Evolutionary conservation across 2,329 filamentous ascomycete genomes (phyloP).

Genomic region (Ploettnerulaceae sp.): DNA sequence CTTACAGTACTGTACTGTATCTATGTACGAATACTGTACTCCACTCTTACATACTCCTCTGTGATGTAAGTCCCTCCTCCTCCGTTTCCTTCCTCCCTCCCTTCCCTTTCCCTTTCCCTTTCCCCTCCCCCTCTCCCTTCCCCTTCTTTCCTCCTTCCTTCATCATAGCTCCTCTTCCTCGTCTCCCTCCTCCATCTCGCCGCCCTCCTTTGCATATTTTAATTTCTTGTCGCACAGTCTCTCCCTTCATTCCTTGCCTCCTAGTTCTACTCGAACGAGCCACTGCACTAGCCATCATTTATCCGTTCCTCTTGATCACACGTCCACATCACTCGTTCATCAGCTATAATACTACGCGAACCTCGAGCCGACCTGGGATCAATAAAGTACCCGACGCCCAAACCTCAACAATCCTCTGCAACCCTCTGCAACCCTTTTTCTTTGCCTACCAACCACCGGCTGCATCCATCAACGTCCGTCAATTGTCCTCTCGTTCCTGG

Average conservation of each 20-base stretch:
- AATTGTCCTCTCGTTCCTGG: background rate
- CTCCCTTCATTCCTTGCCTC: slow-evolving; percentile 24
- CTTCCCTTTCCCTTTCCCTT: background rate
- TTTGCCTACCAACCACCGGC: background rate
- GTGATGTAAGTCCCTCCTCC: background rate
- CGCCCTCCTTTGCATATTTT: slow-evolving; percentile 3
- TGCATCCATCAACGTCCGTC: slow-evolving; percentile 4
- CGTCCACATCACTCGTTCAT: slow-evolving; percentile 10
- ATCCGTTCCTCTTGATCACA: slow-evolving; percentile 6
- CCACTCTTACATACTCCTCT: background rate
- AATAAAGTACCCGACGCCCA: slow-evolving; percentile 5
- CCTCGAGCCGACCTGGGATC: slow-evolving; percentile 2
- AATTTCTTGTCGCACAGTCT: slow-evolving; percentile 15
- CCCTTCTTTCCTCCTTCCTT: slow-evolving; percentile 7
- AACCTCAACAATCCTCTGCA: slow-evolving; percentile 19
- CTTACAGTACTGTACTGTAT: too few relatives aligned
- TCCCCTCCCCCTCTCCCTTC: background rate
- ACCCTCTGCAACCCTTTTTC: too few relatives aligned
- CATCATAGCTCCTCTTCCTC: slow-evolving; percentile 11
- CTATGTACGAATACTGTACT: background rate
- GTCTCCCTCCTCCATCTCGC: slow-evolving; percentile 6
- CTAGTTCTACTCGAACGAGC: slow-evolving; percentile 10
- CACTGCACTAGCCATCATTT: slow-evolving; percentile 19
- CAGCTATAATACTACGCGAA: slow-evolving; percentile 12
- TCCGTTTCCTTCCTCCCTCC: slow-evolving; percentile 1